Conservation (phyloP, 768 basidiomycete genomes). For the Russula earlei region DNA sequence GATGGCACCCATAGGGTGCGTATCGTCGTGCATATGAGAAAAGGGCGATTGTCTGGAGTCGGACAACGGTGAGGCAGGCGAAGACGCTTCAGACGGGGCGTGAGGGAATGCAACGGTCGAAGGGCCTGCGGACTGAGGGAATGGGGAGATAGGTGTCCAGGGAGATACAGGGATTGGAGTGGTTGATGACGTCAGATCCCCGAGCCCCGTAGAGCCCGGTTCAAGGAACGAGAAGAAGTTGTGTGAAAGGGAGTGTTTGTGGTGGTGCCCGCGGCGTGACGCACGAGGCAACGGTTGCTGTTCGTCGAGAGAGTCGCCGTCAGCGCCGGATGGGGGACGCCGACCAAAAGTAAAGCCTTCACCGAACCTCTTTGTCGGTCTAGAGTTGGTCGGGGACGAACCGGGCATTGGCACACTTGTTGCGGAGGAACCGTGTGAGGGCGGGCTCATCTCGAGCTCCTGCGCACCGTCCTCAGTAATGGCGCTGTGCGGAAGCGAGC, state of each 20-base stretch:
- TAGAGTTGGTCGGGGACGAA: constrained; percentile 33
- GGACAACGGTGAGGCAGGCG: constrained; percentile 1
- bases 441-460: constrained; percentile 37
- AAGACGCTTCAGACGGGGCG: background rate
- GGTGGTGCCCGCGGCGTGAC: constrained; percentile 68
- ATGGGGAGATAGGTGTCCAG: constrained; percentile 52
- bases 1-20: constrained; percentile 14
- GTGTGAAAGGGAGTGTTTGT: constrained; percentile 90
- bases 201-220: constrained; percentile 37
- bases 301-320: constrained; percentile 17
- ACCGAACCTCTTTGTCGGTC: constrained; percentile 34
- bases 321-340: constrained; percentile 33
- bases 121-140: constrained; percentile 19
- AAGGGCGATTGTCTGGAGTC: constrained; percentile 2
- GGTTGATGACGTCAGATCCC: constrained; percentile 47
- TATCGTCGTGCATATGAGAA: constrained; percentile 6
- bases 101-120: constrained; percentile 1
- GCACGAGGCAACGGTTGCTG: constrained; percentile 26
- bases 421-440: background rate
- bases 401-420: constrained; percentile 27
- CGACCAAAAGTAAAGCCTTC: constrained; percentile 59
- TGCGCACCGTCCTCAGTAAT: constrained; percentile 63
- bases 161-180: constrained; percentile 55
- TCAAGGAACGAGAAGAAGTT: constrained; percentile 95
- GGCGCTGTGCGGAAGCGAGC: constrained; percentile 44